Percentiles rank a stretch among this genome's conserved stretches.
Evolutionary conservation across 148 eudicot species (phyloP).

Genomic region (Dysphania ambrosioides): DNA sequence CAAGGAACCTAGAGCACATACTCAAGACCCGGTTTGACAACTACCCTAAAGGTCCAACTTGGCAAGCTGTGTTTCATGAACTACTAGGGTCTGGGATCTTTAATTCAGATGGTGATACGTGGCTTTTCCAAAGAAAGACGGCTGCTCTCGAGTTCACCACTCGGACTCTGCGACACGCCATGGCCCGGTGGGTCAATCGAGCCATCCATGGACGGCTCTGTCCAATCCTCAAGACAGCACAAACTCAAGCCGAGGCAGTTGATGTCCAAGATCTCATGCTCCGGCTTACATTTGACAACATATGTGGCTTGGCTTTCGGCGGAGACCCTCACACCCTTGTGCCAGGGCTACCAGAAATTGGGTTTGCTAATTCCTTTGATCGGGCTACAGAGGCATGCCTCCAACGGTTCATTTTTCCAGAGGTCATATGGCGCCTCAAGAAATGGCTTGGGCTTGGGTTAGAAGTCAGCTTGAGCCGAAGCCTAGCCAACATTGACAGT

Average conservation of each 20-base stretch:
- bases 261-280: constrained; percentile 83
- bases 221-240: constrained; percentile 56
- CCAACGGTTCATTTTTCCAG: constrained; percentile 73
- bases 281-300: constrained; percentile 81
- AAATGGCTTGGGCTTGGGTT: constrained; percentile 86
- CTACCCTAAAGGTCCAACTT: constrained; percentile 90
- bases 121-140: constrained; percentile 86
- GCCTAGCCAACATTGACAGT: constrained; percentile 61
- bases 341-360: constrained; percentile 58
- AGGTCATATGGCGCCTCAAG: constrained; percentile 72
- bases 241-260: constrained; percentile 43
- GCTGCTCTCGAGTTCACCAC: constrained; percentile 96
- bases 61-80: constrained; percentile 95
- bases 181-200: constrained; percentile 90
- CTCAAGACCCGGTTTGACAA: constrained; percentile 80
- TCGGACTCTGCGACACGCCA: constrained; percentile 78
- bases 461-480: constrained; percentile 74
- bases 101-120: constrained; percentile 91
- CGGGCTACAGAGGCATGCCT: constrained; percentile 81
- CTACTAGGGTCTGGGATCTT: constrained; percentile 79
- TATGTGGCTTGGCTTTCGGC: constrained; percentile 86
- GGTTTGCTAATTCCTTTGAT: constrained; percentile 72
- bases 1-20: constrained; percentile 81
- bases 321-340: constrained; percentile 74
- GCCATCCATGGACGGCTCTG: constrained; percentile 60